Evolutionary conservation across 495 filamentous ascomycete species (phyloP).

Genomic region (Aspergillus sclerotiicarbonarius): DNA sequence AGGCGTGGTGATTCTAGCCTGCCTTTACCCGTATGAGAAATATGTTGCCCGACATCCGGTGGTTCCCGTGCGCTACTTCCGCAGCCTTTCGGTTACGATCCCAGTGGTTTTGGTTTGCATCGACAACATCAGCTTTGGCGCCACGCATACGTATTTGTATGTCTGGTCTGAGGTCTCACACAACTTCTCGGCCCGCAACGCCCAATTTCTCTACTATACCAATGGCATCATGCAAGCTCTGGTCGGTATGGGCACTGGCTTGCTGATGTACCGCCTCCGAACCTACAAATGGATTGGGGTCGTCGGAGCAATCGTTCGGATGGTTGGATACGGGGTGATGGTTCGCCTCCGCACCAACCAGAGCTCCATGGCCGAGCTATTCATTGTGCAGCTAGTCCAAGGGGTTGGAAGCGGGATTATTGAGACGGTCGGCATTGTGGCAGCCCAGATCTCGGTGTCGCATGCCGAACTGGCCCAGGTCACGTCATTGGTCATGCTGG

Average conservation of each 20-base stretch:
- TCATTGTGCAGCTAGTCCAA: slow-evolving; percentile 47
- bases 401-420: slow-evolving; percentile 49
- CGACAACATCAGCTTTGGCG: slow-evolving; percentile 41
- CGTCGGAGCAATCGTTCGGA: slow-evolving; percentile 35
- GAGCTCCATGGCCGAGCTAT: slow-evolving; percentile 43
- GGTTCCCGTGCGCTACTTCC: slow-evolving; percentile 44
- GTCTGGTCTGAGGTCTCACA: slow-evolving; percentile 45
- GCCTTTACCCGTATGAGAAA: slow-evolving; percentile 44
- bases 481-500: slow-evolving; percentile 43
- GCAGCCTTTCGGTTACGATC: slow-evolving; percentile 37
- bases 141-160: slow-evolving; percentile 47
- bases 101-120: slow-evolving; percentile 36
- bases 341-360: slow-evolving; percentile 44
- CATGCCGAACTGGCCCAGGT: slow-evolving; percentile 48
- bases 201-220: slow-evolving; percentile 44
- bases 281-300: slow-evolving; percentile 49
- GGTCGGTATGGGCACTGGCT: slow-evolving; percentile 38
- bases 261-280: slow-evolving; percentile 41
- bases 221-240: slow-evolving; percentile 46
- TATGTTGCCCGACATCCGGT: slow-evolving; percentile 42
- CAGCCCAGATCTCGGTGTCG: slow-evolving; percentile 44
- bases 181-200: slow-evolving; percentile 37
- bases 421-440: slow-evolving; percentile 40
- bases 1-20: slow-evolving; percentile 32
- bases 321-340: slow-evolving; percentile 51